Evolutionary conservation across 179 eudicot genomes (phyloP).

Genomic region (Carnegiea gigantea): DNA sequence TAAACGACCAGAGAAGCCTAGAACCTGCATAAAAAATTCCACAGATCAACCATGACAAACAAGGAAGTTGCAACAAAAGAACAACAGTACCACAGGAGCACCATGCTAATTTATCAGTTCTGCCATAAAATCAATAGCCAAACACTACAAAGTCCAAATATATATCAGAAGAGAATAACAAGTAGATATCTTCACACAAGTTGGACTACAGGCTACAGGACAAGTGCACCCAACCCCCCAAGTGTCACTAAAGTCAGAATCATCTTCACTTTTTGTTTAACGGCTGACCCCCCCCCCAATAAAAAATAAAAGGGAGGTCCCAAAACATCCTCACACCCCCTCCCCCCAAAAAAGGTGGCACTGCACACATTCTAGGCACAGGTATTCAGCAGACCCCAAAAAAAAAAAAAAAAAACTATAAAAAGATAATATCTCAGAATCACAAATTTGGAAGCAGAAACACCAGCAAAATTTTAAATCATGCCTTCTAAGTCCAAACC

Average conservation of each 20-base stretch:
- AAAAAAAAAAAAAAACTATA: neutral
- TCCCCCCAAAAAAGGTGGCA: neutral
- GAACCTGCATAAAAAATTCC: slow-evolving; percentile 24
- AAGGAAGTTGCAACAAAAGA: neutral
- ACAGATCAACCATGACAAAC: slow-evolving; percentile 6
- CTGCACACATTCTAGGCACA: neutral
- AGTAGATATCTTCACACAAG: neutral
- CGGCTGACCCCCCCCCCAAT: neutral
- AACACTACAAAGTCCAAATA: neutral
- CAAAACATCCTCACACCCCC: neutral
- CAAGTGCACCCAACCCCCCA: neutral
- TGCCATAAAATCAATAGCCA: neutral
- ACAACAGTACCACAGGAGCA: neutral
- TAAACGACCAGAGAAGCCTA: slow-evolving; percentile 5
- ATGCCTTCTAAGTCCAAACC: neutral
- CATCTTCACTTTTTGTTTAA: neutral
- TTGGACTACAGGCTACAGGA: too few species aligned
- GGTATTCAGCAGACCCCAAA: neutral
- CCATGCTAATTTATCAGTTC: neutral
- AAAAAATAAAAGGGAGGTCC: neutral
- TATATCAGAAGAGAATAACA: neutral
- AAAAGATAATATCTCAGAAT: neutral
- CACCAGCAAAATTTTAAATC: too few species aligned
- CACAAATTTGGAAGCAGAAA: too few species aligned
- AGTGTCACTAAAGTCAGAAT: neutral